Conservation (phyloP, 345 rosid genomes). For the Aethionema arabicum region DNA sequence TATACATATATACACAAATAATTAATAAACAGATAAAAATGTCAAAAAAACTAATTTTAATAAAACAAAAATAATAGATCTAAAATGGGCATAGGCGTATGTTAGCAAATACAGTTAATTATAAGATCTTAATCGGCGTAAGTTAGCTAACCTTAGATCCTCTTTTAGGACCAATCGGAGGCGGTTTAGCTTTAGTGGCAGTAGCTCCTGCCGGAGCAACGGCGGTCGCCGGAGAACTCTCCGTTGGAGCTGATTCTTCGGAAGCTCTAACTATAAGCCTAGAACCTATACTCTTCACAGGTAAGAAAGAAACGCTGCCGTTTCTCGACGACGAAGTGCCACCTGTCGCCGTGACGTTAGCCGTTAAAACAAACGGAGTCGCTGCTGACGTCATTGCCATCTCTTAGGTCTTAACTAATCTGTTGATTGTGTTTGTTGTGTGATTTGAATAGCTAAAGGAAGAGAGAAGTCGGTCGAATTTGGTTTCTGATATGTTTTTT, state of each 20-base stretch:
- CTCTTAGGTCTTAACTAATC: conserved; percentile 21
- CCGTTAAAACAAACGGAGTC: conserved; percentile 52
- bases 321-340: conserved; percentile 43
- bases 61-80: neutral
- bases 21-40: too few species aligned
- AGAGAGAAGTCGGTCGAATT: conserved; percentile 5
- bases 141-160: conserved; percentile 68
- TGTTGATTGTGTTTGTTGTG: conserved; percentile 11
- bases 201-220: conserved; percentile 37
- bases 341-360: conserved; percentile 40
- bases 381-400: conserved; percentile 70
- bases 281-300: conserved; percentile 33
- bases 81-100: neutral
- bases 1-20: too few species aligned
- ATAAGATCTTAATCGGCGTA: neutral
- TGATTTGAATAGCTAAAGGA: conserved; percentile 27
- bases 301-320: conserved; percentile 51
- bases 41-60: too few species aligned
- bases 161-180: conserved; percentile 91
- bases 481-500: conserved; percentile 21
- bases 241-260: conserved; percentile 52
- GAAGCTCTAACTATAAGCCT: conserved; percentile 67
- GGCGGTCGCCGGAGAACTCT: conserved; percentile 39
- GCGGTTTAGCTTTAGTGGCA: conserved; percentile 70
- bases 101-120: neutral